These are phyloP conservation scores for Akanthomyces muscarius DNA, from an alignment of 2,329 filamentous ascomycete species.

Conservation along the genomic window DNA sequence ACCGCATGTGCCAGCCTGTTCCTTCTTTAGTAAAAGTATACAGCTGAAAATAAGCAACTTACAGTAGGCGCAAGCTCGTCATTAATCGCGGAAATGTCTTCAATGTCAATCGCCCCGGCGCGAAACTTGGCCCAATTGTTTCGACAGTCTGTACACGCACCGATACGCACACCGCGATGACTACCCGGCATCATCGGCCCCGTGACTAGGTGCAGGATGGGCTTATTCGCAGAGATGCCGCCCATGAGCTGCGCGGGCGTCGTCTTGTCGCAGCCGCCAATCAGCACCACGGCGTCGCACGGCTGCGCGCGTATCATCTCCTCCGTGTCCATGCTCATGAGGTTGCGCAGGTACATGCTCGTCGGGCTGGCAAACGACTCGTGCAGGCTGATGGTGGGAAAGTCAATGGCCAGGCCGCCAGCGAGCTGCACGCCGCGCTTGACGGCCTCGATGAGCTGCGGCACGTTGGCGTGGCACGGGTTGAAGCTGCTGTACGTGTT, in stretches of 20 bases:
- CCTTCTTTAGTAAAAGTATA: background rate
- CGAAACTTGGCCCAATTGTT: constrained; percentile 69
- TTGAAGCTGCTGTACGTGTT: constrained; percentile 72
- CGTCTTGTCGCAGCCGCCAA: constrained; percentile 73
- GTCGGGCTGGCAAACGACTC: constrained; percentile 67
- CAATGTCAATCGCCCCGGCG: constrained; percentile 63
- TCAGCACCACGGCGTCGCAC: constrained; percentile 62
- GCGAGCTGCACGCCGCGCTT: constrained; percentile 64
- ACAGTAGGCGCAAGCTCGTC: constrained; percentile 70
- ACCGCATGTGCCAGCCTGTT: constrained; percentile 69
- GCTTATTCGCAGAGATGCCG: constrained; percentile 69
- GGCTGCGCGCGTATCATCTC: constrained; percentile 73
- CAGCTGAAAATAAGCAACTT: background rate
- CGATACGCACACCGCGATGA: constrained; percentile 59
- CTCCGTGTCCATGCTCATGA: constrained; percentile 78
- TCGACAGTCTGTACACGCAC: constrained; percentile 71
- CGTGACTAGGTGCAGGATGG: constrained; percentile 63
- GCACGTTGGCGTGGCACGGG: constrained; percentile 68
- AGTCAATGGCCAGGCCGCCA: constrained; percentile 66
- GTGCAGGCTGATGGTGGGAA: constrained; percentile 69
- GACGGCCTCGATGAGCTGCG: constrained; percentile 66
- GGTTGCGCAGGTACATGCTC: constrained; percentile 69
- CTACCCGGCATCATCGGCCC: constrained; percentile 74
- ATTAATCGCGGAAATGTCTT: constrained; percentile 67
- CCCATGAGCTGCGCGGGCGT: constrained; percentile 73